Evolutionary conservation across 2,329 filamentous ascomycete genomes (phyloP).

Genomic region (Colletotrichum ledebouriae): DNA sequence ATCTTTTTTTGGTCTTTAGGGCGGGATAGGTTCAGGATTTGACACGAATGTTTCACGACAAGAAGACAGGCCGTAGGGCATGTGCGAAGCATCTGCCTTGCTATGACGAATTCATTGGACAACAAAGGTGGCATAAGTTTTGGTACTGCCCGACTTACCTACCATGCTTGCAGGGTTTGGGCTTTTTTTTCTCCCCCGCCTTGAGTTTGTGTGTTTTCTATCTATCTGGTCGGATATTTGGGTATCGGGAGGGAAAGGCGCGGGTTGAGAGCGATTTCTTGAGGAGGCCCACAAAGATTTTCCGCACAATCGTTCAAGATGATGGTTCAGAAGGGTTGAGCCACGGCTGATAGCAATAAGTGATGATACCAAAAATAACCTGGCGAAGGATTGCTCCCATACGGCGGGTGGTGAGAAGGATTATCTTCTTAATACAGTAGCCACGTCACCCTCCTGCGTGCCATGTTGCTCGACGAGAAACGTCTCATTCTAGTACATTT

Average conservation of each 20-base stretch:
- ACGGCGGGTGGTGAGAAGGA: background rate
- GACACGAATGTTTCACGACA: no score
- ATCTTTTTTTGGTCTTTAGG: background rate
- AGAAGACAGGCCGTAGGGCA: background rate
- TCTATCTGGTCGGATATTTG: background rate
- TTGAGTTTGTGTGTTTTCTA: background rate
- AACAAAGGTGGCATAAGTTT: background rate
- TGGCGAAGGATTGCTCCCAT: background rate
- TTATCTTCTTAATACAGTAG: background rate
- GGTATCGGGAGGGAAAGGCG: background rate
- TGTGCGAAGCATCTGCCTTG: no score
- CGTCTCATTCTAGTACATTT: no score
- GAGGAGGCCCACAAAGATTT: background rate
- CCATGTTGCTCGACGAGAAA: no score
- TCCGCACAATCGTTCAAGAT: constrained; percentile 9
- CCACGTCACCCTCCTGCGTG: no score
- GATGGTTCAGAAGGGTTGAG: constrained; percentile 1
- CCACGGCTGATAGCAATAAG: constrained; percentile 11
- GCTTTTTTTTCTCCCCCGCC: background rate
- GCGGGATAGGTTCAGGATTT: no score
- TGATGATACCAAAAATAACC: constrained; percentile 15
- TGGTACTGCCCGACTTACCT: no score
- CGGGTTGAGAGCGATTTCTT: background rate
- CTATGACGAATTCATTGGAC: background rate
- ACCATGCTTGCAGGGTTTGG: no score